Conservation (phyloP, 345 rosid species). For the Bruguiera parviflora region DNA sequence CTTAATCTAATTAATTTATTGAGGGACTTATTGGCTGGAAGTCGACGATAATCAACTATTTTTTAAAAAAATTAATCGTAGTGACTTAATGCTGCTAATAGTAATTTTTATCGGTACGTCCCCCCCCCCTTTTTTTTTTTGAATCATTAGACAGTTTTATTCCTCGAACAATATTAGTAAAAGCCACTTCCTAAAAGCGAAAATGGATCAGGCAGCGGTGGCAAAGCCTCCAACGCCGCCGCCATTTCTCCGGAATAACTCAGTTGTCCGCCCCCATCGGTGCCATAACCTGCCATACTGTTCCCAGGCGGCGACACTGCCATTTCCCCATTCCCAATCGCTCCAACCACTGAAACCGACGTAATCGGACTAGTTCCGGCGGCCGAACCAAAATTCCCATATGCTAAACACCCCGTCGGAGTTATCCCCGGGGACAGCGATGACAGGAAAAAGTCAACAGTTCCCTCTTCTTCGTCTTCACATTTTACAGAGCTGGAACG, state of each 20-base stretch:
- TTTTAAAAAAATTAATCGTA: no score
- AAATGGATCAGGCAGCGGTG: constrained; percentile 74
- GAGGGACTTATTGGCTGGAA: no score
- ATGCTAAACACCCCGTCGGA: constrained; percentile 29
- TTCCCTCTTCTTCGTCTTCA: constrained; percentile 48
- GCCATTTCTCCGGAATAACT: constrained; percentile 40
- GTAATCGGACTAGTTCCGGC: background rate
- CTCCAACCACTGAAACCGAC: constrained; percentile 1
- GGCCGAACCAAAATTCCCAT: constrained; percentile 4
- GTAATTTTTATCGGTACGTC: no score
- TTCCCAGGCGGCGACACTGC: constrained; percentile 17
- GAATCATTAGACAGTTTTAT: background rate
- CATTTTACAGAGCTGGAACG: constrained; percentile 47
- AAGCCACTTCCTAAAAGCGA: constrained; percentile 70
- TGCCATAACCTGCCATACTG: constrained; percentile 21
- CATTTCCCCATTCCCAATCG: constrained; percentile 1
- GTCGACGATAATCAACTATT: no score
- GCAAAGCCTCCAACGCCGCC: constrained; percentile 40
- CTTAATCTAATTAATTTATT: no score
- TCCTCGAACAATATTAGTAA: constrained; percentile 28
- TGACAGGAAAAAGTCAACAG: constrained; percentile 25
- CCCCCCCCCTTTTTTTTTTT: no score
- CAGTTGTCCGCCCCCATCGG: constrained; percentile 21
- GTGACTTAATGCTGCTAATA: no score
- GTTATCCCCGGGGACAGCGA: constrained; percentile 38